These are phyloP conservation scores for Termitomyces sp. DNA, from an alignment of 768 basidiomycete species.

Conservation along the genomic window DNA sequence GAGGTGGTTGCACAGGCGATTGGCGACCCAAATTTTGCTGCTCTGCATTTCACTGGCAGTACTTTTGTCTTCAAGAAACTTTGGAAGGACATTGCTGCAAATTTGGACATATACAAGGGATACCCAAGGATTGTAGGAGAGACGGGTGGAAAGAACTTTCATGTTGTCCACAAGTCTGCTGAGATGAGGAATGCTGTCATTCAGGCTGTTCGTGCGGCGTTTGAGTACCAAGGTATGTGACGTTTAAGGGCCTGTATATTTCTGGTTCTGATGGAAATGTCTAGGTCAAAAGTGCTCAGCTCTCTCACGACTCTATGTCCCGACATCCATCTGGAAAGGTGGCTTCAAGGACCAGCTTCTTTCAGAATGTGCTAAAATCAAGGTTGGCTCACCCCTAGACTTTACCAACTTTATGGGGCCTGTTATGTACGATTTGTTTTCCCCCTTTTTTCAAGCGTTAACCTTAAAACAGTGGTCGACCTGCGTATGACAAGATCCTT, in stretches of 20 bases:
- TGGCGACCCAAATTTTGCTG: conserved; percentile 73
- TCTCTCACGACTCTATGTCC: conserved; percentile 85
- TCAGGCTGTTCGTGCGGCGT: conserved; percentile 83
- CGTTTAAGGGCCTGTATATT: neutral
- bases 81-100: conserved; percentile 92
- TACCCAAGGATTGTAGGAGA: conserved; percentile 98
- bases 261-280: neutral
- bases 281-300: conserved; percentile 96
- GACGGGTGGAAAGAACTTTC: conserved; percentile 99
- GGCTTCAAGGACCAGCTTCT: conserved; percentile 84
- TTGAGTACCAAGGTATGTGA: conserved; percentile 86
- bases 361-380: conserved; percentile 76
- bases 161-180: conserved; percentile 83
- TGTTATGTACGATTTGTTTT: conserved; percentile 64
- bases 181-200: conserved; percentile 87
- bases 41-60: conserved; percentile 94
- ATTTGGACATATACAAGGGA: conserved; percentile 80
- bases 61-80: conserved; percentile 92
- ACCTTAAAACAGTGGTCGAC: conserved; percentile 50
- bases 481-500: conserved; percentile 86
- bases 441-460: neutral
- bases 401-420: conserved; percentile 92
- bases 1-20: conserved; percentile 85
- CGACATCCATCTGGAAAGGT: conserved; percentile 76
- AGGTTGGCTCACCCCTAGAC: conserved; percentile 70